phyloP scores from a whole-genome alignment of 768 basidiomycete genomes.

The Agaricus blazei region DNA sequence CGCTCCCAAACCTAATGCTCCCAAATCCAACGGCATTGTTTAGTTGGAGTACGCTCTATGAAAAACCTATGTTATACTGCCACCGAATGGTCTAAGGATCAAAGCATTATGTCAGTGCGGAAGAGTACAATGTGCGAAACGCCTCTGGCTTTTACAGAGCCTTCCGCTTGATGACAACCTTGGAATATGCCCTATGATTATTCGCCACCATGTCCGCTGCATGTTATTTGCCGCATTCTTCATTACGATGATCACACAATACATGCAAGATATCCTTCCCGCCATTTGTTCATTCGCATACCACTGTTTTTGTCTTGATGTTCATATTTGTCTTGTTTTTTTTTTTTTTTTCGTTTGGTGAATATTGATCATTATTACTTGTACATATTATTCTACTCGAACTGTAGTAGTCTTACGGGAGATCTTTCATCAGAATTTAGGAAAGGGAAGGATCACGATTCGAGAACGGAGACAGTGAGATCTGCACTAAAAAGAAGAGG shows the following conservation, averaged over 20 bases:
- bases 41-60: constrained; percentile 4
- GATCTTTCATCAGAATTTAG: not conserved
- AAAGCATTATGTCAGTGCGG: not conserved
- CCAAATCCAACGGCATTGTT: not conserved
- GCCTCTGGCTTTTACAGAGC: not conserved
- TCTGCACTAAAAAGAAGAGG: no score
- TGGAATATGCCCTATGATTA: not conserved
- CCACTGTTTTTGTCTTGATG: not conserved
- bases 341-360: not conserved
- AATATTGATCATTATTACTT: constrained; percentile 9
- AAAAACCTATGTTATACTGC: no score
- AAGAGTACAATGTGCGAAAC: constrained; percentile 45
- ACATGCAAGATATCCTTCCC: not conserved
- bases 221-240: not conserved
- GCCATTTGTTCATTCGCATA: not conserved
- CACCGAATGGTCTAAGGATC: no score
- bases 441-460: not conserved
- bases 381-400: constrained; percentile 8
- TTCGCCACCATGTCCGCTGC: not conserved
- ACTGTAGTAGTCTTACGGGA: constrained; percentile 4
- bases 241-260: not conserved
- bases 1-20: constrained; percentile 21
- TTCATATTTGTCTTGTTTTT: not conserved
- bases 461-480: no score
- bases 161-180: no score